Conservation (phyloP, 2,329 filamentous ascomycete genomes). For the Curvularia verruculosa region DNA sequence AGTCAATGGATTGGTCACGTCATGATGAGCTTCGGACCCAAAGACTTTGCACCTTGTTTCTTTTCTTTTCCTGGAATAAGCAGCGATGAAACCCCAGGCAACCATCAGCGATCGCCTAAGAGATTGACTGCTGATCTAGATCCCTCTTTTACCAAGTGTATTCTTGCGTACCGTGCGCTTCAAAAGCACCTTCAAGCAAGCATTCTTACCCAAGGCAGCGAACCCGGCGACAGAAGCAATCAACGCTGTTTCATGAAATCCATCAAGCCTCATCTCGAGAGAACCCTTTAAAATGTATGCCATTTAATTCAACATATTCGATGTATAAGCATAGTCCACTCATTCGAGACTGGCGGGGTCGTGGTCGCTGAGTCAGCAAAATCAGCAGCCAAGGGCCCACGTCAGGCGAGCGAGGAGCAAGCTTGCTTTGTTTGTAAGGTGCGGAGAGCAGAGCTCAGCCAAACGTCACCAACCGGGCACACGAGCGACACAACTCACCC, state of each 20-base stretch:
- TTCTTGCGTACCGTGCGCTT: background rate
- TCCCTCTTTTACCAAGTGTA: background rate
- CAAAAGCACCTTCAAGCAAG: background rate
- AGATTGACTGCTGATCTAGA: background rate
- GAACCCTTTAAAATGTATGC: background rate
- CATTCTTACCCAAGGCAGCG: background rate
- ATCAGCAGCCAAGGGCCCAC: constrained; percentile 8
- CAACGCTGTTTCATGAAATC: background rate
- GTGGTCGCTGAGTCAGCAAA: constrained; percentile 4
- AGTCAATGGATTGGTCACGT: background rate
- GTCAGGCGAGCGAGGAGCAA: constrained; percentile 13
- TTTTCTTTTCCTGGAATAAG: background rate
- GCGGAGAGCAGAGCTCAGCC: constrained; percentile 16
- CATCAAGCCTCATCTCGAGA: background rate
- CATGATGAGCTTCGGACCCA: background rate
- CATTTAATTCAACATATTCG: background rate
- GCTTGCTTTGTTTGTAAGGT: constrained; percentile 15
- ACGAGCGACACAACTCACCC: constrained; percentile 8
- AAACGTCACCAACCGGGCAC: constrained; percentile 17
- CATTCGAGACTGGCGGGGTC: background rate
- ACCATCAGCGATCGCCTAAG: background rate
- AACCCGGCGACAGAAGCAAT: background rate
- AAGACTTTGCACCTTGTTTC: background rate
- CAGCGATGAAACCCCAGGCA: background rate
- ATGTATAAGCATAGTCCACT: constrained; percentile 5